Conservation (phyloP, 2,329 filamentous ascomycete genomes). For the Sclerotinia sclerotiorum region DNA sequence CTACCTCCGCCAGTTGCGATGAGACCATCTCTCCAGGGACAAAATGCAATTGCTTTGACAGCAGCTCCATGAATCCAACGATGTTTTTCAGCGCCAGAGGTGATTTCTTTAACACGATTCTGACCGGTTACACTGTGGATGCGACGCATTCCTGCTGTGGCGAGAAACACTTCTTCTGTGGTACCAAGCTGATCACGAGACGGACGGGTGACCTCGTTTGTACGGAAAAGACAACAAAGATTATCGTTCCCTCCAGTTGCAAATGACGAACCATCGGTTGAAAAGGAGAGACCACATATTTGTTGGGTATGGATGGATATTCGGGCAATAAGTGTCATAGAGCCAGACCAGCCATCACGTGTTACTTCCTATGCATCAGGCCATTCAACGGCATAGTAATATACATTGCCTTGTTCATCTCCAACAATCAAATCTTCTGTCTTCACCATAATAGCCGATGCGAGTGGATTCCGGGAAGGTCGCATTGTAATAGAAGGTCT, state of each 20-base stretch:
- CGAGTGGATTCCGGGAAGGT: constrained; percentile 50
- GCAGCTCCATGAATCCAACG: constrained; percentile 80
- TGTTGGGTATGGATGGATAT: constrained; percentile 83
- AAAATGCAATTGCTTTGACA: constrained; percentile 95
- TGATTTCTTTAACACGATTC: constrained; percentile 48
- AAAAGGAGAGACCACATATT: constrained; percentile 92
- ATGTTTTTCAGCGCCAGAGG: constrained; percentile 62
- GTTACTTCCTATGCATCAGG: constrained; percentile 61
- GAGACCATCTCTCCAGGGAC: constrained; percentile 85
- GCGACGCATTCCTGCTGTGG: constrained; percentile 37
- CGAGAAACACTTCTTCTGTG: constrained; percentile 30
- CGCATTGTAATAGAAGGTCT: constrained; percentile 61
- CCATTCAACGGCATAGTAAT: constrained; percentile 92
- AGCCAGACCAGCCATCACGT: constrained; percentile 70
- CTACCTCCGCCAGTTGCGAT: constrained; percentile 90
- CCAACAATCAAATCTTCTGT: constrained; percentile 86
- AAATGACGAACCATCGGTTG: constrained; percentile 70
- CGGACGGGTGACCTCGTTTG: constrained; percentile 30
- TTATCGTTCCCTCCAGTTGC: constrained; percentile 95
- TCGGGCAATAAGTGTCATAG: constrained; percentile 73
- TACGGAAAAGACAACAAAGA: constrained; percentile 75
- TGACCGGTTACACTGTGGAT: constrained; percentile 40
- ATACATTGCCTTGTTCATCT: constrained; percentile 78
- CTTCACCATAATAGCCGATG: constrained; percentile 51
- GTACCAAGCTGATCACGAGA: constrained; percentile 23